Evolutionary conservation across 306 rosid genomes (phyloP), one percentile per base, ranked within the genome.

Genomic region (Vigna radiata): DNA sequence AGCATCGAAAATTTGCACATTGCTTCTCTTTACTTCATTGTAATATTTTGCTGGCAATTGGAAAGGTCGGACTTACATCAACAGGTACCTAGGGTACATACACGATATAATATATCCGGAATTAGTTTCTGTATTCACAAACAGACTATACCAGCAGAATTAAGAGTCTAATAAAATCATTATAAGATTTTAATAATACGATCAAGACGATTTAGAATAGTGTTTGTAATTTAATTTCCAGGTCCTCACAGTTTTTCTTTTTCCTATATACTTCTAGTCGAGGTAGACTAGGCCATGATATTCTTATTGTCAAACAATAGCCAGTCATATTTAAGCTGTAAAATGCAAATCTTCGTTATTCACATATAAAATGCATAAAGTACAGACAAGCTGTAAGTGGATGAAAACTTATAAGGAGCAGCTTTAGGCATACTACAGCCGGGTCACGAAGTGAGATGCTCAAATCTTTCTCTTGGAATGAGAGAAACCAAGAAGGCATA

Each of bases 61-160:
- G 89, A 79, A 95, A 92, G 17, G 88, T 75, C 49, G 97, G 96
- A 77, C 81, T 79, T 58, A 90, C 87, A 80, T 95, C 98, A 78
- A 95, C 97, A 53, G 96, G 97, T 27, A 92, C 97, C 98, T 95
- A 79, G 27, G 75, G 37, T 33, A 33, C 37, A 41, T 52, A 46
- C 48, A 80, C 36, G 58, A 39, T 8, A 64, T 16, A 47, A 60
- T 7, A 58, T 70, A 31, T 15, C 70, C 61, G 36, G n/a, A 27
- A 83, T 76, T 55, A 83, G 56, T 49, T 21, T 46, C 46, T 47
- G 44, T 15, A 43, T 8, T 10, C 43, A 39, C 43, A 39, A 1
- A 7, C 43, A 7, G 43, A 39, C 43, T 7, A 39, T 39, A 39
- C 1, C 10, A 37, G 10, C 43, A 37, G 39, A 37, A 37, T 63